Percentiles rank a stretch among this genome's conserved stretches.
phyloP scores from a whole-genome alignment of 768 basidiomycete genomes.

The Candolleomyces aberdarensis region DNA sequence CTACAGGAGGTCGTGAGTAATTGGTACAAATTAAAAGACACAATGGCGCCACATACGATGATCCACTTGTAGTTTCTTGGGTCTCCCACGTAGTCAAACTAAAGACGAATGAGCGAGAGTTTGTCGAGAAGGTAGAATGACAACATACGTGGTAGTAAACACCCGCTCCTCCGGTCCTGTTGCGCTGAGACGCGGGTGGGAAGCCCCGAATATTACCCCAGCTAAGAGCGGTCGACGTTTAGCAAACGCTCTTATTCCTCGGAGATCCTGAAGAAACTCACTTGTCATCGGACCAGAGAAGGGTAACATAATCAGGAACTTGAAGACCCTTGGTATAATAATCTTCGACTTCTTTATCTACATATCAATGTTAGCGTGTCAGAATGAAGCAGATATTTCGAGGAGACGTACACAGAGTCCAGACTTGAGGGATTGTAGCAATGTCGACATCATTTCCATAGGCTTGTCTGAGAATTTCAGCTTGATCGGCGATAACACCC shows the following conservation, averaged over 20 bases:
- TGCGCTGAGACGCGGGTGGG: constrained; percentile 49
- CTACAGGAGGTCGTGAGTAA: constrained; percentile 20
- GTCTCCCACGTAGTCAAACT: constrained; percentile 58
- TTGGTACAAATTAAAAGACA: not conserved
- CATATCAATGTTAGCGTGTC: not conserved
- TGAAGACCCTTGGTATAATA: constrained; percentile 63
- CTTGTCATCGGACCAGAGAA: constrained; percentile 77
- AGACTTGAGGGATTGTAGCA: constrained; percentile 59
- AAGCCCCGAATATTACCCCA: constrained; percentile 71
- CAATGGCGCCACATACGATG: constrained; percentile 32
- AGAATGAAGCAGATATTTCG: not conserved
- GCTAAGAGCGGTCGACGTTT: constrained; percentile 23
- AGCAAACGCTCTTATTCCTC: not conserved
- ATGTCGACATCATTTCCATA: constrained; percentile 44
- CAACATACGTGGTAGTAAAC: constrained; percentile 62
- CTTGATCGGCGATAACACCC: constrained; percentile 58
- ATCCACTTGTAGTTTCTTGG: constrained; percentile 75
- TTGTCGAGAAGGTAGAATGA: not conserved
- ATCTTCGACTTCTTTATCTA: constrained; percentile 61
- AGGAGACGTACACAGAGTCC: constrained; percentile 48
- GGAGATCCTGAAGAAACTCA: constrained; percentile 20
- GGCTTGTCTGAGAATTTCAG: constrained; percentile 51
- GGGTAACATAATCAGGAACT: constrained; percentile 61
- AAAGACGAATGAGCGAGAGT: constrained; percentile 2
- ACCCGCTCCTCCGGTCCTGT: constrained; percentile 65